phyloP scores from a whole-genome alignment of 108 stramenopile species.

The Cyclotella choctawhatcheeana region DNA sequence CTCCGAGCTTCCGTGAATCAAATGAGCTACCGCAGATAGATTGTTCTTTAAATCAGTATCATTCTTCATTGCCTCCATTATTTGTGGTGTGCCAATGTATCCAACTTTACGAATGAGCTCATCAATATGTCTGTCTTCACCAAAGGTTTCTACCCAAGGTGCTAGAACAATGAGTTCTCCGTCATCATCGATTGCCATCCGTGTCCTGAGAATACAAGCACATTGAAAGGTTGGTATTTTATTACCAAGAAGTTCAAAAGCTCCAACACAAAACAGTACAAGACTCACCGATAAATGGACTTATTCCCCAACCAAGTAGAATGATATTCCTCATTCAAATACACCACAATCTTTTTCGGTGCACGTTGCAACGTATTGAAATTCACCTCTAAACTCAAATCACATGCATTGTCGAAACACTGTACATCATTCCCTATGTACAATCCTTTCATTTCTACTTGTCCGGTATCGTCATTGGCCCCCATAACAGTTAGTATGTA shows the following conservation, averaged over 20 bases:
- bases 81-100: conserved; percentile 85
- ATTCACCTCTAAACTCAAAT: conserved; percentile 87
- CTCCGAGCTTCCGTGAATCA: conserved; percentile 95
- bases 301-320: conserved; percentile 98
- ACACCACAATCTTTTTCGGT: conserved; percentile 85
- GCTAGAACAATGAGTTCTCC: conserved; percentile 93
- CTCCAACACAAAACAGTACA: too few relatives aligned
- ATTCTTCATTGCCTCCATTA: conserved; percentile 81
- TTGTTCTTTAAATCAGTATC: conserved; percentile 83
- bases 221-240: too few relatives aligned
- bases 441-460: conserved; percentile 82
- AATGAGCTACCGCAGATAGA: conserved; percentile 93
- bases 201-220: conserved; percentile 46
- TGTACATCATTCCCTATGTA: conserved; percentile 91
- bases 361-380: conserved; percentile 86
- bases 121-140: conserved; percentile 90
- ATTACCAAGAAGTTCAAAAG: too few relatives aligned
- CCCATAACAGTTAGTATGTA: conserved; percentile 93
- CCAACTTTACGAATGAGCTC: conserved; percentile 91
- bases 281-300: conserved; percentile 82
- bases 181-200: conserved; percentile 95
- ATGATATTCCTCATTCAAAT: conserved; percentile 92
- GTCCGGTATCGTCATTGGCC: conserved; percentile 53
- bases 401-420: conserved; percentile 89
- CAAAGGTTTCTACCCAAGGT: conserved; percentile 89